A percentile compares a stretch with the other conserved stretches of the same genome.
Evolutionary conservation across 2,329 filamentous ascomycete genomes (phyloP).

Genomic region (Xylariaceae sp.): DNA sequence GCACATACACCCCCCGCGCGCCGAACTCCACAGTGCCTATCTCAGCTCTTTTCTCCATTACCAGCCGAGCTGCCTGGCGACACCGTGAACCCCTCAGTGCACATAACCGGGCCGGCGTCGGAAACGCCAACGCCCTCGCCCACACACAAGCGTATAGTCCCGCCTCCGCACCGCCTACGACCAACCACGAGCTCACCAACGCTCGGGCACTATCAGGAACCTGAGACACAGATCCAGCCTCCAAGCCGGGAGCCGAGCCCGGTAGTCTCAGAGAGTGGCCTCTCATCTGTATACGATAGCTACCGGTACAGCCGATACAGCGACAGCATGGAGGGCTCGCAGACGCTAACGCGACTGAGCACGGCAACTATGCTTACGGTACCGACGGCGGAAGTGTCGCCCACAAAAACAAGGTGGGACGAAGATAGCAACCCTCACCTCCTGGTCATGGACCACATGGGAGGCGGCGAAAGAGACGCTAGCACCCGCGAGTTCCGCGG

Average conservation of each 20-base stretch:
- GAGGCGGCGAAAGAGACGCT: neutral
- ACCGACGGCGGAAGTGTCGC: slow-evolving; percentile 11
- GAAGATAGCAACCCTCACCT: neutral
- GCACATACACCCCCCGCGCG: slow-evolving; percentile 18
- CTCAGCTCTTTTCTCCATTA: slow-evolving; percentile 36
- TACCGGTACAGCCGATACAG: slow-evolving; percentile 31
- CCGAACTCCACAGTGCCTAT: slow-evolving; percentile 32
- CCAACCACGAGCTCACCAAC: slow-evolving; percentile 34
- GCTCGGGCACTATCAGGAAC: slow-evolving; percentile 12
- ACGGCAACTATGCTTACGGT: slow-evolving; percentile 22
- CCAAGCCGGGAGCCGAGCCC: slow-evolving; percentile 30
- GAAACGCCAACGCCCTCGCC: slow-evolving; percentile 33
- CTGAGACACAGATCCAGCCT: slow-evolving; percentile 16
- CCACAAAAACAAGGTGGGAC: slow-evolving; percentile 4
- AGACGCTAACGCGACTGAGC: slow-evolving; percentile 21
- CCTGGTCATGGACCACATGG: neutral
- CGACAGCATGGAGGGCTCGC: slow-evolving; percentile 12
- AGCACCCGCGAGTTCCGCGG: neutral
- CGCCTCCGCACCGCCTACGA: slow-evolving; percentile 33
- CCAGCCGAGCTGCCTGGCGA: slow-evolving; percentile 27
- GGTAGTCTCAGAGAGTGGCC: slow-evolving; percentile 34
- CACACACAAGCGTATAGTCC: slow-evolving; percentile 27
- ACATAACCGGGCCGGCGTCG: neutral
- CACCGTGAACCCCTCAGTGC: neutral
- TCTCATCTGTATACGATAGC: slow-evolving; percentile 42